phyloP scores from a whole-genome alignment of 306 rosid genomes.

The Trifolium dubium region DNA sequence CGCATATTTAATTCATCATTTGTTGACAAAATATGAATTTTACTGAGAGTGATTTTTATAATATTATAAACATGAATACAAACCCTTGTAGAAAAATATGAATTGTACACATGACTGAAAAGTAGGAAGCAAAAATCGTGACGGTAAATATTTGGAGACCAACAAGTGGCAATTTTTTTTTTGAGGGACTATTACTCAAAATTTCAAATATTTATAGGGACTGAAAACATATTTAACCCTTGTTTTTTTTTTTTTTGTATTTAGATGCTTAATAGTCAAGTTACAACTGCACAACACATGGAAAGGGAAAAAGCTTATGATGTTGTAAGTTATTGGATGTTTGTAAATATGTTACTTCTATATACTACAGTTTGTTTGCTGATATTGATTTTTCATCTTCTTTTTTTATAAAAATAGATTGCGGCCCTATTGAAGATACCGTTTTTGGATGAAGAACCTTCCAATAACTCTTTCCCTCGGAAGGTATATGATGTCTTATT shows the following conservation, averaged over 20 bases:
- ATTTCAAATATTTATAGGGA: too few relatives aligned
- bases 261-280: slow-evolving; percentile 77
- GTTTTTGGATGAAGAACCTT: slow-evolving; percentile 81
- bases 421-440: slow-evolving; percentile 85
- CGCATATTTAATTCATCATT: too few relatives aligned
- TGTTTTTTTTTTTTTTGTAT: slow-evolving; percentile 25
- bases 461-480: slow-evolving; percentile 76
- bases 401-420: slow-evolving; percentile 50
- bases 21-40: too few relatives aligned
- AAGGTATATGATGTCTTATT: slow-evolving; percentile 62
- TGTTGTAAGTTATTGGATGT: slow-evolving; percentile 57
- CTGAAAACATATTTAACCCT: too few relatives aligned
- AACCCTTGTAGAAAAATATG: too few relatives aligned
- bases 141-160: too few relatives aligned
- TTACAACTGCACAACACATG: slow-evolving; percentile 73
- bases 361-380: slow-evolving; percentile 24
- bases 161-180: too few relatives aligned
- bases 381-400: slow-evolving; percentile 6
- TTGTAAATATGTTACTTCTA: slow-evolving; percentile 22
- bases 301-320: slow-evolving; percentile 93
- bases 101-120: too few relatives aligned
- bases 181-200: too few relatives aligned
- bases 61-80: too few relatives aligned
- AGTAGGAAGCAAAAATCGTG: too few relatives aligned
- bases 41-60: too few relatives aligned